Percentiles rank a stretch among this genome's conserved stretches.
Conservation (phyloP, 306 rosid species). For the Alnus glutinosa region DNA sequence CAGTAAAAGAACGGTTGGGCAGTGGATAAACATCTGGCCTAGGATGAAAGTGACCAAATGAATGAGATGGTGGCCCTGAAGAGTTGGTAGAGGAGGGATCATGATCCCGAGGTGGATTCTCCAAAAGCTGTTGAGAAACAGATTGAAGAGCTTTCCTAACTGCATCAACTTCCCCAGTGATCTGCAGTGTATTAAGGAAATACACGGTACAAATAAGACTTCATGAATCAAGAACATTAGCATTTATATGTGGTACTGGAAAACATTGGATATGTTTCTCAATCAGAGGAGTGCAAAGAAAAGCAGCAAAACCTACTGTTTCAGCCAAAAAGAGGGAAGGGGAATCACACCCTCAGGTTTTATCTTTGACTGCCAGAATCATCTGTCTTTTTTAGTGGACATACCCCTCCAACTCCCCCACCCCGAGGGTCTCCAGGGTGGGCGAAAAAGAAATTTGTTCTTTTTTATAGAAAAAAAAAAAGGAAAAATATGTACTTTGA, state of each 20-base stretch:
- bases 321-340: neutral
- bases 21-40: constrained; percentile 37
- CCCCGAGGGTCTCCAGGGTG: too few species aligned
- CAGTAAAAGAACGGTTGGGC: constrained; percentile 43
- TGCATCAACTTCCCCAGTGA: constrained; percentile 70
- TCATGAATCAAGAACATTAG: constrained; percentile 4
- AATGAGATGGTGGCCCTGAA: constrained; percentile 55
- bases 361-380: too few species aligned
- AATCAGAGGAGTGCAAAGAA: neutral
- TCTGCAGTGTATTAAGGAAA: constrained; percentile 49
- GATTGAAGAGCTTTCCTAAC: constrained; percentile 81
- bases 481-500: too few species aligned
- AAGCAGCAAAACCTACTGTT: neutral
- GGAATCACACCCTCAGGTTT: too few species aligned
- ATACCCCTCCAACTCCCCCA: too few species aligned
- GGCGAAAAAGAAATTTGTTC: too few species aligned
- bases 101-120: constrained; percentile 57
- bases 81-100: constrained; percentile 43
- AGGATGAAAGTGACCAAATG: constrained; percentile 42
- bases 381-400: too few species aligned
- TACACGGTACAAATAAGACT: constrained; percentile 13
- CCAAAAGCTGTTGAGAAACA: constrained; percentile 74
- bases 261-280: neutral
- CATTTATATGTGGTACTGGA: neutral
- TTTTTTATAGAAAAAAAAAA: too few species aligned